Conservation (phyloP, 2,329 filamentous ascomycete genomes). For the Diaporthe sp. region DNA sequence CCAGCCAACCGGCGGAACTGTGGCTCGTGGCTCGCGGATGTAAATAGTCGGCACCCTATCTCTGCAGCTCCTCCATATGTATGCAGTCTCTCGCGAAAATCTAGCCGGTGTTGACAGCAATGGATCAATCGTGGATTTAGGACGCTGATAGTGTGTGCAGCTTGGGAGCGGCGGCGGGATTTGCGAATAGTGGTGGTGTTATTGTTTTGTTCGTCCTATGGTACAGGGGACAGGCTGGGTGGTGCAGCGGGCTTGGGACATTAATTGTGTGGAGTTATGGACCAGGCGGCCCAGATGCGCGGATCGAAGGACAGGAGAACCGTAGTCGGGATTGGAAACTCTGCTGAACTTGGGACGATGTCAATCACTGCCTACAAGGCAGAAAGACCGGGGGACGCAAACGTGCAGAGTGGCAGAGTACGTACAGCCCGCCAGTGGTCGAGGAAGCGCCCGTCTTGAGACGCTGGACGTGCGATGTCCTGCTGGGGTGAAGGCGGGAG, state of each 20-base stretch:
- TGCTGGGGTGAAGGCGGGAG: too few species aligned
- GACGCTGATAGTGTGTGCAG: background rate
- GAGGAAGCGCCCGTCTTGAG: conserved; percentile 30
- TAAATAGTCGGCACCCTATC: conserved; percentile 18
- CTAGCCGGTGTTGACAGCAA: background rate
- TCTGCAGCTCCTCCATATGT: background rate
- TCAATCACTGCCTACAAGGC: conserved; percentile 24
- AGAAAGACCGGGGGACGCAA: background rate
- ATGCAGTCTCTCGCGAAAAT: background rate
- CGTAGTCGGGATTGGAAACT: conserved; percentile 20
- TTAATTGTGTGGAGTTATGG: conserved; percentile 15
- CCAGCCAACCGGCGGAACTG: conserved; percentile 15
- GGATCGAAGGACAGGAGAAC: conserved; percentile 9
- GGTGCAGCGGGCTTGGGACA: conserved; percentile 22
- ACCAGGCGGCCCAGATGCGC: conserved; percentile 13
- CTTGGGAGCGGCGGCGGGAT: conserved; percentile 5
- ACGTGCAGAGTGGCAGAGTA: background rate
- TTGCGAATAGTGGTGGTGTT: conserved; percentile 1
- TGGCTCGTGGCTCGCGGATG: conserved; percentile 3
- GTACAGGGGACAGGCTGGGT: conserved; percentile 10
- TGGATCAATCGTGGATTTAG: background rate
- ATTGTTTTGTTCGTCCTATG: conserved; percentile 10
- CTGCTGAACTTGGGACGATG: conserved; percentile 14
- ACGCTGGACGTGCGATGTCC: conserved; percentile 26
- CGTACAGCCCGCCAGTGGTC: conserved; percentile 22